Percentiles rank a stretch among this genome's conserved stretches.
phyloP scores from a whole-genome alignment of 805 yeast genomes.

The Candida xiaguanensis region DNA sequence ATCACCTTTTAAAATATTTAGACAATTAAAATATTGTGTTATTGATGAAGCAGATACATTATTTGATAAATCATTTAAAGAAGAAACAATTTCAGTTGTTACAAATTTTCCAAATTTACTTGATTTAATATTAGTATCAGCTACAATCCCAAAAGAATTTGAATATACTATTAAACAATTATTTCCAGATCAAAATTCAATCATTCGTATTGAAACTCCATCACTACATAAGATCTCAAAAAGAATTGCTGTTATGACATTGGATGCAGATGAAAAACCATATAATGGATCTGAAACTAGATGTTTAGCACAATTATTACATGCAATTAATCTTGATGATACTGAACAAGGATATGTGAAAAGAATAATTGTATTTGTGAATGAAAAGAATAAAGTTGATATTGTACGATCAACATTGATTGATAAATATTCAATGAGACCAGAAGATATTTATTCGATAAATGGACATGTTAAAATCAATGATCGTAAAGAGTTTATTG shows the following conservation, averaged over 20 bases:
- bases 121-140: conserved; percentile 77
- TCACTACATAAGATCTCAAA: conserved; percentile 81
- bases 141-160: conserved; percentile 82
- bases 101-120: conserved; percentile 48
- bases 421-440: conserved; percentile 30
- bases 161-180: conserved; percentile 54
- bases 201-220: conserved; percentile 68
- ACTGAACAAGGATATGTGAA: conserved; percentile 75
- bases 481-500: conserved; percentile 55
- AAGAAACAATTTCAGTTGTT: conserved; percentile 58
- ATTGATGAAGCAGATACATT: conserved; percentile 94
- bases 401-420: conserved; percentile 54
- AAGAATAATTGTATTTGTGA: conserved; percentile 81
- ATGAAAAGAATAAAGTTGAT: conserved; percentile 61
- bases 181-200: conserved; percentile 56
- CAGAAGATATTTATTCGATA: conserved; percentile 54
- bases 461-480: conserved; percentile 62
- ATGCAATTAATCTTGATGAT: conserved; percentile 80
- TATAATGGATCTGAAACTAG: conserved; percentile 79
- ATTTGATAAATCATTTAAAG: conserved; percentile 75
- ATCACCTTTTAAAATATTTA: conserved; percentile 35
- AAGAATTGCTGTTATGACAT: conserved; percentile 63
- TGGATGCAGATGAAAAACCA: conserved; percentile 76
- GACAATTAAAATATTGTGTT: conserved; percentile 55
- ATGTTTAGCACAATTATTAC: conserved; percentile 84